phyloP scores from a whole-genome alignment of 805 yeast species.

The Brettanomyces naardenensis region DNA sequence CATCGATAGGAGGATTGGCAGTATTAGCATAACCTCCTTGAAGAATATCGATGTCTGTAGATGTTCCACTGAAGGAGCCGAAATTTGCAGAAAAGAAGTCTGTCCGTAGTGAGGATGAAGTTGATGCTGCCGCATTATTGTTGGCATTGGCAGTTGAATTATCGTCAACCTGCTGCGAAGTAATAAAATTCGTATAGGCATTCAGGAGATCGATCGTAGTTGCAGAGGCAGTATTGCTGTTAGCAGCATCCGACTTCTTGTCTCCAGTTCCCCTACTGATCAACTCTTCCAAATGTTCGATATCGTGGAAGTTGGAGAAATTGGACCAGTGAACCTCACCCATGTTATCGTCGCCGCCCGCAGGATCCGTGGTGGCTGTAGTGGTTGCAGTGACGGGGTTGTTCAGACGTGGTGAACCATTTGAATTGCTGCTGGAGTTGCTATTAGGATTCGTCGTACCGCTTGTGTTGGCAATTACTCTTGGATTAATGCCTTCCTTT shows the following conservation, averaged over 20 bases:
- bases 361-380: background rate
- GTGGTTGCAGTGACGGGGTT: background rate
- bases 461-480: too few species aligned
- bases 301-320: constrained; percentile 15
- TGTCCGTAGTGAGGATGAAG: background rate
- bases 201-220: background rate
- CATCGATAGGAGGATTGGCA: constrained; percentile 3
- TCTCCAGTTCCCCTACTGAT: background rate
- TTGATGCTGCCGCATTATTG: background rate
- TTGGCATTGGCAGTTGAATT: background rate
- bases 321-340: constrained; percentile 14
- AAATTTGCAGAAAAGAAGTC: background rate
- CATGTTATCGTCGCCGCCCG: background rate
- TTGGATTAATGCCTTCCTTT: too few species aligned
- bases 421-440: too few species aligned
- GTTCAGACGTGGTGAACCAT: too few species aligned
- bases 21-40: constrained; percentile 5
- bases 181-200: constrained; percentile 1
- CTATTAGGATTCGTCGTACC: too few species aligned
- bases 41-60: constrained; percentile 1
- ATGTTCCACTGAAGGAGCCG: background rate
- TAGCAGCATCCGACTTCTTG: constrained; percentile 4
- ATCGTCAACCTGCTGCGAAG: background rate
- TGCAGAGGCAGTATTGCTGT: background rate
- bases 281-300: constrained; percentile 14